Base-by-base conservation (phyloP, 2,329 filamentous ascomycete species). In the Scedosporium aurantiacum region DNA sequence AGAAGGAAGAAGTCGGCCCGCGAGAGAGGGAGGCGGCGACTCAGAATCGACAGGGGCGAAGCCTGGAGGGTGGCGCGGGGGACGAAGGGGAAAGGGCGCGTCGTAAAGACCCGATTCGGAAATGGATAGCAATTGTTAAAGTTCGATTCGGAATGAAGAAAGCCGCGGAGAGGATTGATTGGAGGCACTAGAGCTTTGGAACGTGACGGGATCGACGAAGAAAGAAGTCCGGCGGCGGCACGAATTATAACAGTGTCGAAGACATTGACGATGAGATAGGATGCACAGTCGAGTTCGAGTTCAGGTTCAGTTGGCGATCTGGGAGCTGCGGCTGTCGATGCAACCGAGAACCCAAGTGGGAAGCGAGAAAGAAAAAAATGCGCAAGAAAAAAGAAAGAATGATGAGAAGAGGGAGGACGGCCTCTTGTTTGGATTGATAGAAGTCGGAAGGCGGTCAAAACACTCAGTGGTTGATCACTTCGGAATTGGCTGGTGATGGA, bases 21-120 rank as follows among this genome's bases (percentile, higher is more conserved):
- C 28, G 45, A 54, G 40, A 41, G 59, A 56, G 47, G 60, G 63
- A 61, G 55, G 64, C 64, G 62, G 62, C 59, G 64, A 65, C 63
- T 62, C 59, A 60, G 23, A 50, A 58, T 61, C 62, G 64, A 43
- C 23, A 55, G 58, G 25, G 52, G 25, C 40, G 28, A 56, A 55
- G 57, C 60, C 58, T 61, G 57, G 47, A 54, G 40, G 45, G 58
- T 56, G 47, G 14, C 59, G 62, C 60, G 57, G 61, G 50, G 57
- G 28, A 41, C 54, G 59, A 58, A n/a, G 59, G 40, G 58, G 47
- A 14, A 58, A 58, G 40, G 55, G 37, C 18, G 57, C 43, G 57
- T 28, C 55, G 41, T 23, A 18, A 37, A 8, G 41, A 23, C 25
- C 37, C 21, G 25, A 27, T 12, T 23, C 50, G 23, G 6, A 52